Evolutionary conservation across 2,329 filamentous ascomycete species (phyloP).

Genomic region (Trichoderma sp.): DNA sequence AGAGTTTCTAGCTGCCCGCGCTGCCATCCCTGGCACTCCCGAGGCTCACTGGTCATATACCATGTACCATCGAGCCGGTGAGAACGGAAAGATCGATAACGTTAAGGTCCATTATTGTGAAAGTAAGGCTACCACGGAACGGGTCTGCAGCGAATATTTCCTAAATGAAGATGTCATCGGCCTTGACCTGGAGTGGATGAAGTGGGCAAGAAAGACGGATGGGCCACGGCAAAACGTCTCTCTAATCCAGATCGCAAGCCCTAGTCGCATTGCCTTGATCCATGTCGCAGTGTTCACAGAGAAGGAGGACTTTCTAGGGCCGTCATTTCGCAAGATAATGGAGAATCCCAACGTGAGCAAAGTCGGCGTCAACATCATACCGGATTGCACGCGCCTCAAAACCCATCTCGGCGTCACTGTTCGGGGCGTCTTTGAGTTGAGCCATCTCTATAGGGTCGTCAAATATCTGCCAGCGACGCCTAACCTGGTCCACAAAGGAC

Average conservation of each 20-base stretch:
- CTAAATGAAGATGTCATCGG: constrained; percentile 69
- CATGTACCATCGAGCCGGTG: constrained; percentile 57
- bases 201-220: constrained; percentile 43
- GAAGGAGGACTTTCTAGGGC: constrained; percentile 60
- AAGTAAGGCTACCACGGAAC: constrained; percentile 64
- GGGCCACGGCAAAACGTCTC: constrained; percentile 68
- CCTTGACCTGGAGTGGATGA: constrained; percentile 85
- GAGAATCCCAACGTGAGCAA: constrained; percentile 70
- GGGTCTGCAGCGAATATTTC: constrained; percentile 63
- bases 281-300: constrained; percentile 66
- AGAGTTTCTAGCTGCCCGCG: constrained; percentile 43
- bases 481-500: constrained; percentile 60
- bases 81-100: constrained; percentile 44
- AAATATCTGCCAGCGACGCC: constrained; percentile 57
- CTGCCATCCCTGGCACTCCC: constrained; percentile 41
- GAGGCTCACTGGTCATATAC: constrained; percentile 66
- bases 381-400: constrained; percentile 65
- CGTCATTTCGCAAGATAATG: constrained; percentile 68
- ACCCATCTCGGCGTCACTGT: constrained; percentile 64
- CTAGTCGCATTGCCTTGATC: constrained; percentile 74
- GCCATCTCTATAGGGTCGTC: constrained; percentile 75
- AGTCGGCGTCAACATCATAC: constrained; percentile 71
- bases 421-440: constrained; percentile 73
- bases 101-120: constrained; percentile 77
- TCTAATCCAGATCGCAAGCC: constrained; percentile 77